Evolutionary conservation across 2,329 filamentous ascomycete species (phyloP).

Genomic region (Sporothrix schenckii): DNA sequence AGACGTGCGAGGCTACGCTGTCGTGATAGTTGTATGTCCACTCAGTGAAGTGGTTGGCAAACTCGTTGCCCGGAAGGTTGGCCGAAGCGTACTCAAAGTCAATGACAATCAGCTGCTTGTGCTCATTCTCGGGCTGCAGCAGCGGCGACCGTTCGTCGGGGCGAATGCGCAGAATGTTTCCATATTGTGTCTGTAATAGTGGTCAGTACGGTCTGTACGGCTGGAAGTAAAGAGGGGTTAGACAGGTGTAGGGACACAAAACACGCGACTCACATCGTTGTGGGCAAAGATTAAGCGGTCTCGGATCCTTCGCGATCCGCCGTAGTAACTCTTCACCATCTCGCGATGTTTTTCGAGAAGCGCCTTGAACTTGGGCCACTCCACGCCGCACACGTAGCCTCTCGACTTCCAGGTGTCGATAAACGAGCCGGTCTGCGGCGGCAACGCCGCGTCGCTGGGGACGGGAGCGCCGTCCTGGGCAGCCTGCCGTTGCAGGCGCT

Average conservation of each 20-base stretch:
- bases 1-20: slow-evolving; percentile 63
- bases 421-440: slow-evolving; percentile 23
- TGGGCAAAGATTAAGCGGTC: slow-evolving; percentile 89
- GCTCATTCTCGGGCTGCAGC: slow-evolving; percentile 84
- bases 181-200: slow-evolving; percentile 80
- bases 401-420: slow-evolving; percentile 64
- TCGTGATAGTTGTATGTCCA: slow-evolving; percentile 99
- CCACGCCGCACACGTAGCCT: slow-evolving; percentile 79
- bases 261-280: slow-evolving; percentile 72
- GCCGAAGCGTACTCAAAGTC: slow-evolving; percentile 97
- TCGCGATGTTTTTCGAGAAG: slow-evolving; percentile 76
- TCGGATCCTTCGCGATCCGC: slow-evolving; percentile 66
- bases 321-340: slow-evolving; percentile 73
- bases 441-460: background rate
- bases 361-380: slow-evolving; percentile 76
- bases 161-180: slow-evolving; percentile 81
- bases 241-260: background rate
- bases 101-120: slow-evolving; percentile 95
- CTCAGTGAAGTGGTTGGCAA: slow-evolving; percentile 97
- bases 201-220: slow-evolving; percentile 9
- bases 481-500: slow-evolving; percentile 39
- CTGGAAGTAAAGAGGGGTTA: background rate
- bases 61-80: slow-evolving; percentile 83
- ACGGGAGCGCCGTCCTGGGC: background rate
- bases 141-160: slow-evolving; percentile 79